Evolutionary conservation across 768 basidiomycete genomes (phyloP), one percentile per base, ranked within the genome.

Genomic region (Kwoniella mangroviensis): DNA sequence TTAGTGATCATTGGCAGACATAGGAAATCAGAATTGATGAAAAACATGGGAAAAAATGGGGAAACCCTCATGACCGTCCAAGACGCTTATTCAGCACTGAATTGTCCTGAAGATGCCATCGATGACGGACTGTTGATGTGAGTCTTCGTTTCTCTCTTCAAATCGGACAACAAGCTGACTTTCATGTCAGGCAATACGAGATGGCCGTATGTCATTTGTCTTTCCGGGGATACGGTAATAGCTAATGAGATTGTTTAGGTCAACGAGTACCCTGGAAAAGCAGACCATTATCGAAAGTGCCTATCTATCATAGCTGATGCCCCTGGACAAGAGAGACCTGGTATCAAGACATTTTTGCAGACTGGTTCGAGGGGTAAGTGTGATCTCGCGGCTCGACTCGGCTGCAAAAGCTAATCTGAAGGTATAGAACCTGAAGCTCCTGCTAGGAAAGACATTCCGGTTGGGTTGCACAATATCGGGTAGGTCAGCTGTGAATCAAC

Each of bases 391-490:
- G 12, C 54, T 69, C 53, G 11, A 66, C 13, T 21, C 34, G 41
- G 22, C 26, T 6, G 4, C n/a, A 28, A 40, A 26, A 41, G 63
- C 42, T 67, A 42, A 68, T 41, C 10, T 17, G 21, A n/a, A 49
- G 53, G 19, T n/a, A 13, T 42, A 75, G 75, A 71, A 55, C 66
- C 62, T 4, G 73, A 65, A 15, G 68, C 63, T 11, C 76, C 77
- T 13, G 63, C 69, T 12, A 67, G 79, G 15, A 70, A 75, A 21
- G 79, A 80, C 52, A 73, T 80, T 17, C 79, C 79, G 13, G 79
- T 80, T 52, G 79, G 79, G 26, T 40, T 80, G 68, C 75, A 80
- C 15, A 80, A 80, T 66, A 80, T 80, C 41, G 79, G 77, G 78
- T 79, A 59, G 72, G 75, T 70, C 34, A 15, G 10, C 40, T 49